Evolutionary conservation across 495 filamentous ascomycete species (phyloP).

Genomic region (Penicillium salamii): DNA sequence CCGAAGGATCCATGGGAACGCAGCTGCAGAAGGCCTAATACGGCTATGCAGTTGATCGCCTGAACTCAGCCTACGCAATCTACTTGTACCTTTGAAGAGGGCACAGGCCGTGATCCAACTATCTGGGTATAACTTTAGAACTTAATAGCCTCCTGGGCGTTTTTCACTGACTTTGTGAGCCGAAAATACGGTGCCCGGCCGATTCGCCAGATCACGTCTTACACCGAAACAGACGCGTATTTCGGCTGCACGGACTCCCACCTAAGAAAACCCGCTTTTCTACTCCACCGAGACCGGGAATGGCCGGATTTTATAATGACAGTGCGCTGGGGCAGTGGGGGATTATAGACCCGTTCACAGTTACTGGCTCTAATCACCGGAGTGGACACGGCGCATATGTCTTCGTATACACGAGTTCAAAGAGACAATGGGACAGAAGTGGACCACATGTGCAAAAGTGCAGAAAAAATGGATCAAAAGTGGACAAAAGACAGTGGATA

Average conservation of each 20-base stretch:
- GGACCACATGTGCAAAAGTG: no score
- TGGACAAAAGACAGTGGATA: no score
- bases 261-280: constrained; percentile 3
- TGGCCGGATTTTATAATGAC: constrained; percentile 3
- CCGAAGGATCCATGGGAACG: constrained; percentile 2
- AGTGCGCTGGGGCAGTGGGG: not conserved
- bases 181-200: constrained; percentile 1
- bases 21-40: constrained; percentile 10
- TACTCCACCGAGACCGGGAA: constrained; percentile 7
- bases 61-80: constrained; percentile 3
- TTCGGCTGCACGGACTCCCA: constrained; percentile 39
- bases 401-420: no score
- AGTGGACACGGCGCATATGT: no score
- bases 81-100: not conserved
- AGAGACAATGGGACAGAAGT: not conserved
- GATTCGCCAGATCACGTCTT: constrained; percentile 6
- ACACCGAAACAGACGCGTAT: constrained; percentile 45
- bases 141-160: no score
- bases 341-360: constrained; percentile 6
- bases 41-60: constrained; percentile 6
- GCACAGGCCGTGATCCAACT: not conserved
- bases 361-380: no score
- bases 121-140: no score
- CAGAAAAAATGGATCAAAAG: no score
- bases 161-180: no score